These are phyloP conservation scores for Lactifluus subvellereus DNA, from an alignment of 768 basidiomycete species.

Conservation along the genomic window DNA sequence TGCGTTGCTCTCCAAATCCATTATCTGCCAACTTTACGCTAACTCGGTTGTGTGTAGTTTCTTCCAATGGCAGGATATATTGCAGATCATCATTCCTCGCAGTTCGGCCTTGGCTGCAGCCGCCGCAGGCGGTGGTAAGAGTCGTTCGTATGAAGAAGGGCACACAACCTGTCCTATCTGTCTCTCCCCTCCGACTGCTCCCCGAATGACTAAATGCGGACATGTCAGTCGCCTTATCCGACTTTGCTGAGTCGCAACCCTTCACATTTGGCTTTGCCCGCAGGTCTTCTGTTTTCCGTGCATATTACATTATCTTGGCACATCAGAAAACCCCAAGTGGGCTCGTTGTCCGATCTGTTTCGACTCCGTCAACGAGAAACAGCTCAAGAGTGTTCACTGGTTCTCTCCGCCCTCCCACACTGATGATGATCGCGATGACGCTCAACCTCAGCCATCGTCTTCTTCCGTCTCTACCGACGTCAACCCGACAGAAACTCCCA, in stretches of 20 bases:
- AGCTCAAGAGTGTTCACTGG: slow-evolving; percentile 93
- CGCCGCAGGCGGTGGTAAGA: slow-evolving; percentile 39
- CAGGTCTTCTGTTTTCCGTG: slow-evolving; percentile 95
- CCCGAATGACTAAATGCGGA: slow-evolving; percentile 94
- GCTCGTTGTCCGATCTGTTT: slow-evolving; percentile 94
- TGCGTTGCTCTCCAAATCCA: slow-evolving; percentile 36
- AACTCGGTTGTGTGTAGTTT: slow-evolving; percentile 45
- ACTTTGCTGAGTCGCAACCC: slow-evolving; percentile 11
- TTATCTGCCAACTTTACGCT: slow-evolving; percentile 21
- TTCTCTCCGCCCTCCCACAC: slow-evolving; percentile 47
- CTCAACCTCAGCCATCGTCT: slow-evolving; percentile 38
- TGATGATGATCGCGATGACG: slow-evolving; percentile 34
- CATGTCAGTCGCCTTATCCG: slow-evolving; percentile 60
- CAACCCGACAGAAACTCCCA: slow-evolving; percentile 38
- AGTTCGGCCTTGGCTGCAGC: slow-evolving; percentile 68
- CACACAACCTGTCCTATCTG: slow-evolving; percentile 89
- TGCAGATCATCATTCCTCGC: slow-evolving; percentile 90
- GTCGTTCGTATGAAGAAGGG: slow-evolving; percentile 46
- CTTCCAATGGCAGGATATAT: slow-evolving; percentile 93
- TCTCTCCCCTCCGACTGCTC: slow-evolving; percentile 81
- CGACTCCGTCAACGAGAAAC: slow-evolving; percentile 84
- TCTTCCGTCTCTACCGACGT: slow-evolving; percentile 40
- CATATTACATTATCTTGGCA: slow-evolving; percentile 83
- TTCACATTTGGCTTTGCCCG: slow-evolving; percentile 11
- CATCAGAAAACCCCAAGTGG: slow-evolving; percentile 79